A percentile compares a stretch with the other conserved stretches of the same genome.
phyloP scores from a whole-genome alignment of 192 early-diverging fungal species.

The Backusella macrospora region DNA sequence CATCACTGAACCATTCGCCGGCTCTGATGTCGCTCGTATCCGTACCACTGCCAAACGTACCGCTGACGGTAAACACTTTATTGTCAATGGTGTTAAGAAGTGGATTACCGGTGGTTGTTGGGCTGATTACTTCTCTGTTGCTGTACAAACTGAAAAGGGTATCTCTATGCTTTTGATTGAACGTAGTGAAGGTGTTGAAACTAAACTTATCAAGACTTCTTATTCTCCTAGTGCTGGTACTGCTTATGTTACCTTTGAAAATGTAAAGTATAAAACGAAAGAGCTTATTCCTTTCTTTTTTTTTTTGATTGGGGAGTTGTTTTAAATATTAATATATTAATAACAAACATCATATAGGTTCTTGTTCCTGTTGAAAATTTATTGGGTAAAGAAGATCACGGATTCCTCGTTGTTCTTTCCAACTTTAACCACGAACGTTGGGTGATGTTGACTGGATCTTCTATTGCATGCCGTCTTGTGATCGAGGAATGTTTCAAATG shows the following conservation, averaged over 20 bases:
- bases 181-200: constrained; percentile 59
- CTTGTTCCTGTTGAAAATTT: constrained; percentile 76
- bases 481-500: constrained; percentile 70
- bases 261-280: constrained; percentile 36
- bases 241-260: constrained; percentile 62
- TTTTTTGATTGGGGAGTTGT: neutral
- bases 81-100: constrained; percentile 87
- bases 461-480: constrained; percentile 42
- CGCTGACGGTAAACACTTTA: constrained; percentile 75
- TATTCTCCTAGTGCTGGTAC: constrained; percentile 69
- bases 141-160: constrained; percentile 47
- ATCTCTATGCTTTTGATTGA: constrained; percentile 74
- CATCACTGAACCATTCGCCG: constrained; percentile 77
- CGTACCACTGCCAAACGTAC: constrained; percentile 61
- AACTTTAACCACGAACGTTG: constrained; percentile 80
- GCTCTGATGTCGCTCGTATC: constrained; percentile 80
- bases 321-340: neutral
- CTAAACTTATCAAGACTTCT: constrained; percentile 69
- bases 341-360: constrained; percentile 23
- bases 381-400: constrained; percentile 63
- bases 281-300: no score
- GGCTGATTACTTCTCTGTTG: constrained; percentile 38
- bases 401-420: constrained; percentile 69
- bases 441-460: constrained; percentile 50
- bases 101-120: constrained; percentile 76